Conservation (phyloP, 2,329 filamentous ascomycete species). For the Hypoxylon sp. region DNA sequence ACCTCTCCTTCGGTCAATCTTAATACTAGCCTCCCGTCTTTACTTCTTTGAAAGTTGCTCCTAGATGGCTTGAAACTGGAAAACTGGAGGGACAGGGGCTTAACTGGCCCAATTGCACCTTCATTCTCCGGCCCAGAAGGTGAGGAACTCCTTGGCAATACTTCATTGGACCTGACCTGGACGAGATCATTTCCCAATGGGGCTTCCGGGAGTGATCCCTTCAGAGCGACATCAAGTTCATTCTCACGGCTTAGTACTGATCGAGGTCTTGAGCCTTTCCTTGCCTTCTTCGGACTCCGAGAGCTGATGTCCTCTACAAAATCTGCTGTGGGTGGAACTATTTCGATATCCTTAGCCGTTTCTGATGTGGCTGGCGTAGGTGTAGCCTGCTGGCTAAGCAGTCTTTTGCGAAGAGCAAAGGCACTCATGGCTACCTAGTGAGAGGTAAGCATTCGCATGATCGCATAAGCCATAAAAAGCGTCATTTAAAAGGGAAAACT, state of each 20-base stretch:
- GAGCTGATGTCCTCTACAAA: constrained; percentile 5
- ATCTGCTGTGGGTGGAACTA: constrained; percentile 10
- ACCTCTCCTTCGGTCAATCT: constrained; percentile 50
- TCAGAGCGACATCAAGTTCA: not conserved
- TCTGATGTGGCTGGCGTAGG: constrained; percentile 7
- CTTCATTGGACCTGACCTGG: not conserved
- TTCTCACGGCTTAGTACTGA: constrained; percentile 11
- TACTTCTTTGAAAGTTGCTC: constrained; percentile 42
- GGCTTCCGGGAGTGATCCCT: not conserved
- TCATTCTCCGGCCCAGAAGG: constrained; percentile 14
- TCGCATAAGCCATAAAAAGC: not conserved
- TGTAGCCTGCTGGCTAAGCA: constrained; percentile 48
- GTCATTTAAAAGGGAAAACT: constrained; percentile 33
- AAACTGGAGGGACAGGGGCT: constrained; percentile 37
- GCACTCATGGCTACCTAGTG: constrained; percentile 58
- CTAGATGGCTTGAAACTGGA: constrained; percentile 48
- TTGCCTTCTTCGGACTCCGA: constrained; percentile 35
- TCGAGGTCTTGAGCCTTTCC: constrained; percentile 26
- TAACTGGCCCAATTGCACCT: constrained; percentile 2
- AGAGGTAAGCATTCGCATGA: constrained; percentile 24
- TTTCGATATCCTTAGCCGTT: constrained; percentile 6
- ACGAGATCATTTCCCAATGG: not conserved
- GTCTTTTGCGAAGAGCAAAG: constrained; percentile 57
- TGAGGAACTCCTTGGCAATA: constrained; percentile 20
- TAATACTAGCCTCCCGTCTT: constrained; percentile 42